Evolutionary conservation across 2,329 filamentous ascomycete species (phyloP), one percentile per base, ranked within the genome.

Genomic region (Myriosclerotinia duriaeana): DNA sequence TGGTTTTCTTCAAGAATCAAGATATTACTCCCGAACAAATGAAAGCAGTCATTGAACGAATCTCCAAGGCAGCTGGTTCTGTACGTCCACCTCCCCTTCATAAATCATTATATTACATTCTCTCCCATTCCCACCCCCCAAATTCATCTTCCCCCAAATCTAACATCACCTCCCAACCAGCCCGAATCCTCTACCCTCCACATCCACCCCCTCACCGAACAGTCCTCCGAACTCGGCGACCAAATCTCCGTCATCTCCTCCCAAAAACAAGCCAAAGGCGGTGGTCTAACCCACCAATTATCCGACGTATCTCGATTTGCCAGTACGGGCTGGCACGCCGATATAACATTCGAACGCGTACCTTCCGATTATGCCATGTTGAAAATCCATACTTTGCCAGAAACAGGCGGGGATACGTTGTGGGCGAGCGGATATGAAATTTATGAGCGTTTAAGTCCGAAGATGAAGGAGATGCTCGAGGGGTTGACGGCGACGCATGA

Each of bases 181-280:
- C 70, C 71, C 30, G 60, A 66, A 46, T 80, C 9, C 17, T 85
- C 83, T 1, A 78, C 78, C 1, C 78, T 87, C n/a, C 84, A 86
- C 67, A 79, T 86, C 20, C 84, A 87, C 68, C 84, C 84, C 8
- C 72, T 85, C 36, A 72, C 70, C 0, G 82, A 85, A 68, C 81
- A 82, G 69, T 80, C 79, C 26, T 81, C 80, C 66, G 81, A 85
- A 70, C 77, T 83, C 0, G 82, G 82, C 46, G 82, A 85, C 71
- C 80, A 87, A 72, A 82, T 87, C 69, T 83, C 79, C 65, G 82
- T 85, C 64, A 86, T 87, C 74, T 84, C 81, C 65, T 82, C 81
- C 61, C 80, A 83, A 74, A 72, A 69, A 50, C 66, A 70, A 62
- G 69, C 69, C 44, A 69, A 71, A 66, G 67, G 67, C 15, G 66